Base-by-base conservation (phyloP, 179 eudicot genomes). In the Beta lomatogona region DNA sequence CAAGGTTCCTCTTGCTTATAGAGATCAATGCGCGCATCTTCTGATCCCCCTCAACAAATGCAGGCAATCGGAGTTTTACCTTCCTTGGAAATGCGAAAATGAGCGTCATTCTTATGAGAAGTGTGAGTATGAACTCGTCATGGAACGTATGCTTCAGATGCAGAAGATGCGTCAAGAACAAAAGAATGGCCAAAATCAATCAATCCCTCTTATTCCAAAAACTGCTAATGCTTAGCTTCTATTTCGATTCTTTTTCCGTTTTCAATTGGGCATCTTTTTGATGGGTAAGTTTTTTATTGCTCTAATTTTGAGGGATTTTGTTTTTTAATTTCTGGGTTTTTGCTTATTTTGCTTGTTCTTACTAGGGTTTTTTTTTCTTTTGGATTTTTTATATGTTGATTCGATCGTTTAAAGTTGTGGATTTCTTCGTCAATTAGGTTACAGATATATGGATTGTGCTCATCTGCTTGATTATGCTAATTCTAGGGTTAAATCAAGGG, bases 91-190 rank as follows among this genome's bases (percentile, higher is more conserved):
- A 85, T 96, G 99, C 83, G 94, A 88, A 84, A 75, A 86, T 68
- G 93, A 96, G 83, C 94, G 98, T 82, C 99, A 96, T 81, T 13
- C 85, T 46, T 95, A 95, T 74, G 99, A 96, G 90, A 96, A 96
- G 88, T 96, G 99, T 85, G 94, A 90, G 88, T 96, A 96, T 86
- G 99, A 96, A 86, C 99, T 96, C 66, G 96, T 96, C 64, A 96
- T 96, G 99, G 99, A 96, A 70, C 86, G 99, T 10, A 96, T 96
- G 96, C 94, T 96, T 61, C 91, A 87, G 79, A 91, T 94, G 97
- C 94, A 96, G 88, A 92, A 92, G 92, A 88, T 96, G 84, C 90
- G 91, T 8, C 88, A 89, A 75, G 86, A 88, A 53, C 86, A 88
- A 78, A 79, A 81, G 54, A 77, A 88, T 28, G n/a, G 73, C 44